Conservation (phyloP, 768 basidiomycete genomes). For the Exidia glandulosa region DNA sequence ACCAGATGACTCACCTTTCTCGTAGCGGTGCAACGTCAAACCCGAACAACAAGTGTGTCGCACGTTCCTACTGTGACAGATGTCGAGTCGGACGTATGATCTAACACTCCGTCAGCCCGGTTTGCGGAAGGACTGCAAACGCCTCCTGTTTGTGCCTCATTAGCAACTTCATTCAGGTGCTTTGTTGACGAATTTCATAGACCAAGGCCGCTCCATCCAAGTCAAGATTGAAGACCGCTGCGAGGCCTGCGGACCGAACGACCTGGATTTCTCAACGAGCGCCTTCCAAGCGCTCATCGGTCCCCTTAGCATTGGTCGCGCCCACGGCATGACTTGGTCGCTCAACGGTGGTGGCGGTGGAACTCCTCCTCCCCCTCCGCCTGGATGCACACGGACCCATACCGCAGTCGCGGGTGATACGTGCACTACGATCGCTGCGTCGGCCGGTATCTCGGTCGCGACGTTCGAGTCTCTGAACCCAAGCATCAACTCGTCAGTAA, state of each 20-base stretch:
- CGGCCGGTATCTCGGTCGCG: not conserved
- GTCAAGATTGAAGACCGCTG: conserved; percentile 22
- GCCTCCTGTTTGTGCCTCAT: not conserved
- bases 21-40: too few species aligned
- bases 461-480: not conserved
- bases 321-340: not conserved
- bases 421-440: not conserved
- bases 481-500: not conserved
- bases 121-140: not conserved
- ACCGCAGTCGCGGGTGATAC: not conserved
- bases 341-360: not conserved
- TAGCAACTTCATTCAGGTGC: too few species aligned
- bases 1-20: not conserved
- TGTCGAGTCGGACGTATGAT: not conserved
- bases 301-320: not conserved
- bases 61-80: not conserved
- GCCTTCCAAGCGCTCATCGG: not conserved
- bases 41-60: conserved; percentile 15
- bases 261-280: conserved; percentile 5
- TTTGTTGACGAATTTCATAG: not conserved
- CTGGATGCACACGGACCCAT: not conserved
- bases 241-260: conserved; percentile 15
- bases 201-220: conserved; percentile 15
- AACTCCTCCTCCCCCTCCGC: not conserved
- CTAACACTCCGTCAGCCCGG: not conserved